phyloP scores from a whole-genome alignment of 148 eudicot species.

The Polygonum aviculare region DNA sequence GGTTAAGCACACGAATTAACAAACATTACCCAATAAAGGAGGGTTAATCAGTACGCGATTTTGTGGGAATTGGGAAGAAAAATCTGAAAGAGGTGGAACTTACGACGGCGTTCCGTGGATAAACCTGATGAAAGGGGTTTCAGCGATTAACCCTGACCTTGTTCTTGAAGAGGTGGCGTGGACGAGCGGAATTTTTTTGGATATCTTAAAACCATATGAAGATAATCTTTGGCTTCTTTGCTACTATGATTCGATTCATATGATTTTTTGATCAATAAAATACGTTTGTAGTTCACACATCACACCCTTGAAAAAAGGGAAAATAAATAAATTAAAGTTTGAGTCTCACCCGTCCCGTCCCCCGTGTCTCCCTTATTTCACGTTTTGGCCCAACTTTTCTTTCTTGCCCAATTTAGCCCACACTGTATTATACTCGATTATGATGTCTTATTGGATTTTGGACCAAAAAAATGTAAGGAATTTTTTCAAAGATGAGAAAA shows the following conservation, averaged over 20 bases:
- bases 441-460: no score
- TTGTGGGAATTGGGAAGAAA: background rate
- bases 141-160: background rate
- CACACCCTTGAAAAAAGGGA: no score
- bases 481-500: no score
- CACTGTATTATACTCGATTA: no score
- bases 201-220: background rate
- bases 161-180: slow-evolving; percentile 1
- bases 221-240: background rate
- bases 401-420: background rate
- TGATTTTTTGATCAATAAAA: no score
- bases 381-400: background rate
- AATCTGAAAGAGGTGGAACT: background rate
- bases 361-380: background rate
- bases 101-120: background rate
- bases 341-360: no score
- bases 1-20: background rate
- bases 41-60: background rate
- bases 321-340: no score
- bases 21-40: background rate
- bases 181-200: background rate
- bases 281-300: no score
- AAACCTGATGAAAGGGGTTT: background rate
- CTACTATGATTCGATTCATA: background rate
- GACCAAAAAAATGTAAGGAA: no score